Evolutionary conservation across 2,329 filamentous ascomycete species (phyloP).

Genomic region (Aspergillus unguis): DNA sequence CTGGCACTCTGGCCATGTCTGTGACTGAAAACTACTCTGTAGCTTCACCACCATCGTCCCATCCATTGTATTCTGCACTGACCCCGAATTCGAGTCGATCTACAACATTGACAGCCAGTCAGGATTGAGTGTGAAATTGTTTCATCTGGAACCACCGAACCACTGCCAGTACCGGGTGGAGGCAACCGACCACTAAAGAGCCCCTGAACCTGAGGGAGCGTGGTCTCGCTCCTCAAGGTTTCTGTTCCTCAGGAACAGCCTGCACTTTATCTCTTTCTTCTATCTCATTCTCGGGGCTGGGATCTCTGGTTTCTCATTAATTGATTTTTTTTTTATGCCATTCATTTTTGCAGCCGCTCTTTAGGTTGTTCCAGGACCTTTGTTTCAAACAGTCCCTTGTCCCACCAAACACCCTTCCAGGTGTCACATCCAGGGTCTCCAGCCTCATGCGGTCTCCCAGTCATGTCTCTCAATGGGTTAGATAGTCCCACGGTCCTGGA

Average conservation of each 20-base stretch:
- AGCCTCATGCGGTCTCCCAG: constrained; percentile 34
- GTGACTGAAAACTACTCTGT: no score
- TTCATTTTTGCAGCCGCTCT: no score
- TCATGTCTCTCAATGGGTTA: constrained; percentile 95
- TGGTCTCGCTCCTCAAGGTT: constrained; percentile 1
- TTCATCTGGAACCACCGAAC: constrained; percentile 11
- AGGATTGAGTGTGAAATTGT: constrained; percentile 1
- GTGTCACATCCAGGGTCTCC: constrained; percentile 11
- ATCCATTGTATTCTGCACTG: no score
- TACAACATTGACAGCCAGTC: constrained; percentile 1
- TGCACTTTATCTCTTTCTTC: not conserved
- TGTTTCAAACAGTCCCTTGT: not conserved
- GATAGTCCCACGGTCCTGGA: constrained; percentile 77
- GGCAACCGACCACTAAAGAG: constrained; percentile 18
- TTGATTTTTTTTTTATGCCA: no score
- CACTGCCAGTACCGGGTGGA: constrained; percentile 10
- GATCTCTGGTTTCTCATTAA: not conserved
- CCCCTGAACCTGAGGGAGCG: constrained; percentile 25
- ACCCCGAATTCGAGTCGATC: constrained; percentile 1
- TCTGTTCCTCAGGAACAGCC: not conserved
- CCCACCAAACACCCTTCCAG: constrained; percentile 8
- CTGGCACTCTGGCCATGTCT: not conserved
- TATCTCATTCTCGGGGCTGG: not conserved
- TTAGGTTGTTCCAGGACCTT: not conserved
- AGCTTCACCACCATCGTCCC: no score